Evolutionary conservation across 441 rosid genomes (phyloP).

Genomic region (Metrosideros polymorpha): DNA sequence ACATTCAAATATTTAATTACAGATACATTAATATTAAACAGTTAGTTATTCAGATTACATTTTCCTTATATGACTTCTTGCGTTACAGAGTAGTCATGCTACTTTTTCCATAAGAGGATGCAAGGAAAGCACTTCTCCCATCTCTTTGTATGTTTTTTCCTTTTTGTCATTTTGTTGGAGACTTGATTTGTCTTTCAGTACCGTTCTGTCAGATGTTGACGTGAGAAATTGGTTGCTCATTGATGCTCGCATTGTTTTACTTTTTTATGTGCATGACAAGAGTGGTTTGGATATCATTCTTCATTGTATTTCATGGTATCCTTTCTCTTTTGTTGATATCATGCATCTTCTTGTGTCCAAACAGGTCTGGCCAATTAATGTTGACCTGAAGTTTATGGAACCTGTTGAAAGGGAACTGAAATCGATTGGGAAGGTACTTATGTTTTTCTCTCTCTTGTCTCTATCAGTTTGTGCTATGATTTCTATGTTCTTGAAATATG

Average conservation of each 20-base stretch:
- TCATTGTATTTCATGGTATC: not conserved
- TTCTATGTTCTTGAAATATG: not conserved
- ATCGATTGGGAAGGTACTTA: slow-evolving; percentile 68
- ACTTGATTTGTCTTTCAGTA: not conserved
- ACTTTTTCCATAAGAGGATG: not conserved
- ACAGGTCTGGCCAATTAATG: slow-evolving; percentile 88
- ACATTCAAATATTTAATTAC: not conserved
- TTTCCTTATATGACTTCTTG: not conserved
- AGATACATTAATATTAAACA: not conserved
- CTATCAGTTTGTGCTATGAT: not conserved
- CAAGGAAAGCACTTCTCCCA: not conserved
- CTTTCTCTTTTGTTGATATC: not conserved
- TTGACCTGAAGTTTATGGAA: slow-evolving; percentile 68
- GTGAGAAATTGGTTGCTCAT: not conserved
- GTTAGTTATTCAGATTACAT: not conserved
- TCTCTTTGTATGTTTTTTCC: not conserved
- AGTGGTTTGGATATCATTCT: not conserved
- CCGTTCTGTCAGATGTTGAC: not conserved
- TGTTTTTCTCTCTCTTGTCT: not conserved
- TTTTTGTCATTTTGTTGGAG: not conserved
- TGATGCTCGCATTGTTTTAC: not conserved
- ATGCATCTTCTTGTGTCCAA: not conserved
- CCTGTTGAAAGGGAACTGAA: slow-evolving; percentile 75
- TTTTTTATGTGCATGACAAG: not conserved
- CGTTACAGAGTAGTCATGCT: not conserved